These are phyloP conservation scores for Melastoma malabathricum DNA, from an alignment of 345 rosid species.

Conservation along the genomic window DNA sequence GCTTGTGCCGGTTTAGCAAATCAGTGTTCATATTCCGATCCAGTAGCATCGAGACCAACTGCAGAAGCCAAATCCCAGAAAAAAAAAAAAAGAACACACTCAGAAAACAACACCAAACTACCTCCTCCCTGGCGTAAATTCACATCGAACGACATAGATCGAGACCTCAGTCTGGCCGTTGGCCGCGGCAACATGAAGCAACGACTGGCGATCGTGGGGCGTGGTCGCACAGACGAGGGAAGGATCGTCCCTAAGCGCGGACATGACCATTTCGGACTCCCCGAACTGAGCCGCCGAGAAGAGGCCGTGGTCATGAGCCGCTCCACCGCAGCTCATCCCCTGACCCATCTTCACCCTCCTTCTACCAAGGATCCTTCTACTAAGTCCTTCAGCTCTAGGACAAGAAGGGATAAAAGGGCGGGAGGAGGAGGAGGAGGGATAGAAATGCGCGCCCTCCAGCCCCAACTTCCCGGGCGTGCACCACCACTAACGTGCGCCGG, in stretches of 20 bases:
- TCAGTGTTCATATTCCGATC: slow-evolving; percentile 68
- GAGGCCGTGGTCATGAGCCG: slow-evolving; percentile 51
- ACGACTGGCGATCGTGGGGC: slow-evolving; percentile 70
- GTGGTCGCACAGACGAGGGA: slow-evolving; percentile 38
- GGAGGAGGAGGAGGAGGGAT: no score
- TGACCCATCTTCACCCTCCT: slow-evolving; percentile 56
- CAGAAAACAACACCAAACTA: no score
- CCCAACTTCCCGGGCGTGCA: no score
- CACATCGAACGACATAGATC: no score
- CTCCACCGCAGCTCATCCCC: slow-evolving; percentile 69
- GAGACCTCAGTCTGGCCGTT: slow-evolving; percentile 94
- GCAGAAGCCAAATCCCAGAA: slow-evolving; percentile 11
- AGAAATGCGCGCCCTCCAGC: no score
- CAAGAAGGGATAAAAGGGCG: no score
- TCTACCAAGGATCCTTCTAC: not conserved
- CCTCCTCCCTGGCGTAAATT: no score
- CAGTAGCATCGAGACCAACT: slow-evolving; percentile 71
- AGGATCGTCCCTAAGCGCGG: slow-evolving; percentile 43
- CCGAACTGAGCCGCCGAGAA: slow-evolving; percentile 68
- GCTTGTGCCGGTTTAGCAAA: slow-evolving; percentile 76
- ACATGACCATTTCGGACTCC: slow-evolving; percentile 32
- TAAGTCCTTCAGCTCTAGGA: no score
- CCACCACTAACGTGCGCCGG: no score
- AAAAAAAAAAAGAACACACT: slow-evolving; percentile 4
- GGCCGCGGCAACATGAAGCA: slow-evolving; percentile 89